Conservation (phyloP, 1,284 basidiomycete species). For the Heterobasidion parviporum region DNA sequence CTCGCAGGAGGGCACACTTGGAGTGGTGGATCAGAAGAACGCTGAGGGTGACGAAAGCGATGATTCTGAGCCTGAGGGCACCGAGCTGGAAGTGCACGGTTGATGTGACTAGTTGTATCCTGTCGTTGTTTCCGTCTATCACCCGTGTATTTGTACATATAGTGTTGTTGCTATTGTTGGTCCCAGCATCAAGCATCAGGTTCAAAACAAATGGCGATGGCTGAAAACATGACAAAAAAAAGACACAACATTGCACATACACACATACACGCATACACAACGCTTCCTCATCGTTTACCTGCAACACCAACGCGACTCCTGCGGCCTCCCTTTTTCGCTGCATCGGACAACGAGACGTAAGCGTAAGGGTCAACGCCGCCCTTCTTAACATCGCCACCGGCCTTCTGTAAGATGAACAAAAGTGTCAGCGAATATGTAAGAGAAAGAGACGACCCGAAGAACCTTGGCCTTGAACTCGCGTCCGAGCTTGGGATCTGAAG, state of each 20-base stretch:
- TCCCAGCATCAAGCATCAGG: neutral
- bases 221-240: neutral
- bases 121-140: no score
- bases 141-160: neutral
- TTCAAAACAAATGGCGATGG: neutral
- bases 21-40: neutral
- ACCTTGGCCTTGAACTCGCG: slow-evolving; percentile 88
- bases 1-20: neutral
- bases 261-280: neutral
- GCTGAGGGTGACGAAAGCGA: neutral
- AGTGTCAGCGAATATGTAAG: neutral
- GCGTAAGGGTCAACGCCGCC: slow-evolving; percentile 87
- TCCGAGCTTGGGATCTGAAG: slow-evolving; percentile 55
- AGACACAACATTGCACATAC: neutral
- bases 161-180: neutral
- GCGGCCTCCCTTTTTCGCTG: slow-evolving; percentile 50
- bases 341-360: slow-evolving; percentile 79
- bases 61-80: neutral
- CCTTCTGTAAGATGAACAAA: slow-evolving; percentile 50
- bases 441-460: slow-evolving; percentile 11
- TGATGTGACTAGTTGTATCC: neutral
- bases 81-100: neutral
- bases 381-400: slow-evolving; percentile 88
- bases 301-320: slow-evolving; percentile 22
- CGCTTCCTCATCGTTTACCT: slow-evolving; percentile 20